Conservation (phyloP, 2,329 filamentous ascomycete species). For the Sporothrix sp. region DNA sequence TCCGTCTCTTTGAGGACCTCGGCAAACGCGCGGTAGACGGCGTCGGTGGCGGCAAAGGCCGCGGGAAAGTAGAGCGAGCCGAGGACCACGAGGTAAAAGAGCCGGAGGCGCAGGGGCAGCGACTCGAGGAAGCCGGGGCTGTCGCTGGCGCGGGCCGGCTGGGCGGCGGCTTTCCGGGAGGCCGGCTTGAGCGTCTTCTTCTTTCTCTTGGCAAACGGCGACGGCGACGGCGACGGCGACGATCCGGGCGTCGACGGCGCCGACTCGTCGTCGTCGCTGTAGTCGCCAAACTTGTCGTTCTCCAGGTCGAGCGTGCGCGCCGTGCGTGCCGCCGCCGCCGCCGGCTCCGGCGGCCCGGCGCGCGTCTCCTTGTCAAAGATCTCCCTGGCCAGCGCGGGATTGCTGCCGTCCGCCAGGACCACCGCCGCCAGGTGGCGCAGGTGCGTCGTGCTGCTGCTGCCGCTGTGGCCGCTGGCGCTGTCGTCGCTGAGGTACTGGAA, state of each 20-base stretch:
- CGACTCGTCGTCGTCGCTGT: constrained; percentile 47
- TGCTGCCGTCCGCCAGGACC: constrained; percentile 55
- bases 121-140: constrained; percentile 33
- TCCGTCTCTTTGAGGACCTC: constrained; percentile 48
- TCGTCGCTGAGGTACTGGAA: constrained; percentile 44
- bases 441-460: constrained; percentile 34
- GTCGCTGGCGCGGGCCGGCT: neutral
- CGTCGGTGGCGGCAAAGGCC: constrained; percentile 32
- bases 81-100: constrained; percentile 48
- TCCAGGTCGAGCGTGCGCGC: constrained; percentile 43
- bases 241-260: constrained; percentile 38
- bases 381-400: neutral
- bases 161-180: constrained; percentile 26
- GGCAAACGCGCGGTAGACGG: constrained; percentile 50
- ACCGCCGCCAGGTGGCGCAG: constrained; percentile 52
- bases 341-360: too few relatives aligned
- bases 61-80: constrained; percentile 37
- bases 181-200: neutral
- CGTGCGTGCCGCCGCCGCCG: neutral
- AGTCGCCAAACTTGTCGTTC: constrained; percentile 51
- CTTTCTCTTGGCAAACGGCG: neutral
- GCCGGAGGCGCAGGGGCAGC: constrained; percentile 49
- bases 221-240: constrained; percentile 17
- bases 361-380: constrained; percentile 57
- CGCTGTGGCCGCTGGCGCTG: constrained; percentile 31